Percentiles rank a stretch among this genome's conserved stretches.
These are phyloP conservation scores for Pilaira anomala DNA, from an alignment of 192 early-diverging fungal species.

Conservation along the genomic window DNA sequence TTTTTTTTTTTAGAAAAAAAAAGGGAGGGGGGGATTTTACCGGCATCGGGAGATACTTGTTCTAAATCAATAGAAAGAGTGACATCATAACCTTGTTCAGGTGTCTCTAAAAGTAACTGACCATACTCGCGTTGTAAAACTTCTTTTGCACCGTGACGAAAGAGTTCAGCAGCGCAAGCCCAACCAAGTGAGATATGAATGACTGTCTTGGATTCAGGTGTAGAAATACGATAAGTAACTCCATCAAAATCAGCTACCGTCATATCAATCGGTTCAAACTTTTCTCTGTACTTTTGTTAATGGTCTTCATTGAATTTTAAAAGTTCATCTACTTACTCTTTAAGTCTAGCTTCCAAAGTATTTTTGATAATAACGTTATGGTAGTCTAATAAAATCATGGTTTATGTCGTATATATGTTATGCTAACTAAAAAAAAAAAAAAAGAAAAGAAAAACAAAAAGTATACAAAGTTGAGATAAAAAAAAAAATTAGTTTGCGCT, in stretches of 20 bases:
- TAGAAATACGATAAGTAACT: slow-evolving; percentile 82
- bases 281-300: slow-evolving; percentile 42
- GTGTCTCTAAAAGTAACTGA: slow-evolving; percentile 48
- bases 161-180: slow-evolving; percentile 80
- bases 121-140: slow-evolving; percentile 85
- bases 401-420: neutral
- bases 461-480: neutral
- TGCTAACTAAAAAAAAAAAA: neutral
- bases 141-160: slow-evolving; percentile 77
- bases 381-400: slow-evolving; percentile 63
- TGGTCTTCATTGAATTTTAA: no score
- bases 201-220: slow-evolving; percentile 50
- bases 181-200: slow-evolving; percentile 78
- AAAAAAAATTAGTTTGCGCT: no score
- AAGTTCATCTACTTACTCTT: slow-evolving; percentile 38
- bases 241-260: slow-evolving; percentile 97
- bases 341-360: slow-evolving; percentile 48
- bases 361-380: slow-evolving; percentile 61
- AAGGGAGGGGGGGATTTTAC: slow-evolving; percentile 33
- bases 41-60: slow-evolving; percentile 69
- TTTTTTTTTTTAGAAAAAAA: neutral
- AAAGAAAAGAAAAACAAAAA: neutral
- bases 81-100: slow-evolving; percentile 75
- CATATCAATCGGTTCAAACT: slow-evolving; percentile 69
- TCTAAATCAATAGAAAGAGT: slow-evolving; percentile 81